Evolutionary conservation across 2,329 filamentous ascomycete genomes (phyloP).

Genomic region (Cercospora sojina): DNA sequence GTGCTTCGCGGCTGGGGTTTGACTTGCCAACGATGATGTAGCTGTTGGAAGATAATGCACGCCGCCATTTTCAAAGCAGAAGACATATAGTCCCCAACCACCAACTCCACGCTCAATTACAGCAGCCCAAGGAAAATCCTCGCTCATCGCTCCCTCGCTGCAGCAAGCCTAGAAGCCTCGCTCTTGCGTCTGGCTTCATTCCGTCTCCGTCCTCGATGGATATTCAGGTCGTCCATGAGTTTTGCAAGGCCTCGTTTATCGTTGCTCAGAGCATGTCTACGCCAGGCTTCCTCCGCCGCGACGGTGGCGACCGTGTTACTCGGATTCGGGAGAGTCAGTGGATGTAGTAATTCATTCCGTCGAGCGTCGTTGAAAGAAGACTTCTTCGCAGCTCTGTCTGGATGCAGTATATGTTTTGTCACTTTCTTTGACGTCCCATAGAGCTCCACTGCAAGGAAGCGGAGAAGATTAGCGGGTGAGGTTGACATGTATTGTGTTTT

Average conservation of each 20-base stretch:
- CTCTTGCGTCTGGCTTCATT: not conserved
- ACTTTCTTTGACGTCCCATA: conserved; percentile 70
- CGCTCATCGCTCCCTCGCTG: not conserved
- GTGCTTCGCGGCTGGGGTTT: not conserved
- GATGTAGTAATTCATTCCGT: conserved; percentile 11
- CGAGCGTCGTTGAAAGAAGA: conserved; percentile 1
- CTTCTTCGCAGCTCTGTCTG: conserved; percentile 7
- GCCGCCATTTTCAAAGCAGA: too few species aligned
- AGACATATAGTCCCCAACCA: not conserved
- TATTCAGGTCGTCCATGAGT: conserved; percentile 21
- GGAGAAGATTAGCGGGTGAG: not conserved
- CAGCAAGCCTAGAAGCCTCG: not conserved
- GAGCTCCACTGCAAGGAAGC: conserved; percentile 59
- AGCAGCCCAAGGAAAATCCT: not conserved
- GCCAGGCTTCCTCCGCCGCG: conserved; percentile 28
- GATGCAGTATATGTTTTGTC: conserved; percentile 56
- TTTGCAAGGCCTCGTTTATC: conserved; percentile 14
- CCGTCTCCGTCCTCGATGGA: not conserved
- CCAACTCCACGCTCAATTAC: not conserved
- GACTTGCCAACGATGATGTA: not conserved
- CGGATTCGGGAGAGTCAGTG: conserved; percentile 3
- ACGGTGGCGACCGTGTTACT: conserved; percentile 8
- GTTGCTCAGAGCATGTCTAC: conserved; percentile 13
- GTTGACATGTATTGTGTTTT: not conserved
- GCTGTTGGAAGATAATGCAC: too few species aligned